Percentiles rank a stretch among this genome's conserved stretches.
Conservation (phyloP, 352 stramenopile genomes). For the Pythium brassicae region DNA sequence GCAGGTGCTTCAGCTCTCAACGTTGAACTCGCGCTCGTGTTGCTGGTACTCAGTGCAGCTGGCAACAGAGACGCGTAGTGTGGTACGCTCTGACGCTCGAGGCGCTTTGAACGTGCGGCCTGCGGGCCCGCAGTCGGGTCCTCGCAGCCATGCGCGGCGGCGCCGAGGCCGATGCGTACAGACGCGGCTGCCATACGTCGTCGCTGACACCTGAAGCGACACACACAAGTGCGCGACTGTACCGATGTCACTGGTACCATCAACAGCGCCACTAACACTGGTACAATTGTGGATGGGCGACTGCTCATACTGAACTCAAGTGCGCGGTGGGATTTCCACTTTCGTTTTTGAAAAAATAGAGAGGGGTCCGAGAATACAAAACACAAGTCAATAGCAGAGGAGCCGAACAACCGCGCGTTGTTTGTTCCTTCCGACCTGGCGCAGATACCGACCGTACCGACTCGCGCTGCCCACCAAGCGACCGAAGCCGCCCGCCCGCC, state of each 20-base stretch:
- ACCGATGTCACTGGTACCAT: too few relatives aligned
- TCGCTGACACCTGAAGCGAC: too few relatives aligned
- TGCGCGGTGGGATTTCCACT: background rate
- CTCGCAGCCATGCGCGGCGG: slow-evolving; percentile 25
- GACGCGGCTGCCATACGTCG: background rate
- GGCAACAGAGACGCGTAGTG: background rate
- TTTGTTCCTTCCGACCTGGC: too few relatives aligned
- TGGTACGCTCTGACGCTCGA: slow-evolving; percentile 9
- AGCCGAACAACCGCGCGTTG: background rate
- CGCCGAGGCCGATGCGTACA: slow-evolving; percentile 13
- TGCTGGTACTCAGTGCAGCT: background rate
- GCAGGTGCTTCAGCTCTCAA: background rate
- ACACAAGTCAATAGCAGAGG: background rate
- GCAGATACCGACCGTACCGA: too few relatives aligned
- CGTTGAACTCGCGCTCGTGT: background rate
- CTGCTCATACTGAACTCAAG: background rate
- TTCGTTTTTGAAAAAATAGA: background rate
- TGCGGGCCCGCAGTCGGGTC: slow-evolving; percentile 14
- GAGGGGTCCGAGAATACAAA: background rate
- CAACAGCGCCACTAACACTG: background rate
- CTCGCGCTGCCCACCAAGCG: too few relatives aligned
- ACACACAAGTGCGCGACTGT: too few relatives aligned
- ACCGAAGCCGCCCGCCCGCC: slow-evolving; percentile 1
- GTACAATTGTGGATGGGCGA: slow-evolving; percentile 1
- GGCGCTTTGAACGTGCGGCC: slow-evolving; percentile 16